These are phyloP conservation scores for Terfezia boudieri DNA, from an alignment of 495 filamentous ascomycete species.

Conservation along the genomic window DNA sequence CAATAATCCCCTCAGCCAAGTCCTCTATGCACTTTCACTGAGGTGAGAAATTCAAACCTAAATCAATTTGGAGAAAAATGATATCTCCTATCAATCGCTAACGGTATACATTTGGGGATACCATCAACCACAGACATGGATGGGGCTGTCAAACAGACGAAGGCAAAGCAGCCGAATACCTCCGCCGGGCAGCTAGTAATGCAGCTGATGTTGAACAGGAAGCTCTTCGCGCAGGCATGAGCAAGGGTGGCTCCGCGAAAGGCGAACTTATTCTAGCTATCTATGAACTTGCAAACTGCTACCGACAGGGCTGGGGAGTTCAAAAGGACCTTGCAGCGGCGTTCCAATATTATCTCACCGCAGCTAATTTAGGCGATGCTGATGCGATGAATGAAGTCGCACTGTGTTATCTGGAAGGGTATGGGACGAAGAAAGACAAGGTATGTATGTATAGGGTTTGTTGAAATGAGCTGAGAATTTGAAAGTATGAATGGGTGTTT, in stretches of 20 bases:
- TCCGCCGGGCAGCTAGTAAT: constrained; percentile 76
- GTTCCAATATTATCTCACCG: constrained; percentile 87
- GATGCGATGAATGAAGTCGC: constrained; percentile 96
- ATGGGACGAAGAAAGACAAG: constrained; percentile 92
- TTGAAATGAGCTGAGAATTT: neutral
- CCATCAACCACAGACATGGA: constrained; percentile 41
- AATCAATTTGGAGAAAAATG: no score
- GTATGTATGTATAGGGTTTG: constrained; percentile 30
- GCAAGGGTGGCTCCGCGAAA: constrained; percentile 86
- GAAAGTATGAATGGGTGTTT: neutral
- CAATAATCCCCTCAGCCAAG: constrained; percentile 86
- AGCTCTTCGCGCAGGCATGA: constrained; percentile 63
- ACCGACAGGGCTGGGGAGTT: constrained; percentile 90
- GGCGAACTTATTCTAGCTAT: constrained; percentile 95
- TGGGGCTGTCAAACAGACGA: constrained; percentile 66
- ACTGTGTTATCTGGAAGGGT: constrained; percentile 90
- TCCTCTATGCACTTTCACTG: constrained; percentile 83
- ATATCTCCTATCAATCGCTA: constrained; percentile 1
- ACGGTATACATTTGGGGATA: constrained; percentile 2
- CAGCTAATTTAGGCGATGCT: constrained; percentile 82
- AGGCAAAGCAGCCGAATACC: constrained; percentile 54
- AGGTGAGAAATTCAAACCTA: constrained; percentile 27
- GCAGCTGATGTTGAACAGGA: constrained; percentile 64
- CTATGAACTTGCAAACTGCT: constrained; percentile 86
- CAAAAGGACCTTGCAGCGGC: constrained; percentile 72